phyloP scores from a whole-genome alignment of 2,329 filamentous ascomycete genomes.

The Pyricularia sp. region DNA sequence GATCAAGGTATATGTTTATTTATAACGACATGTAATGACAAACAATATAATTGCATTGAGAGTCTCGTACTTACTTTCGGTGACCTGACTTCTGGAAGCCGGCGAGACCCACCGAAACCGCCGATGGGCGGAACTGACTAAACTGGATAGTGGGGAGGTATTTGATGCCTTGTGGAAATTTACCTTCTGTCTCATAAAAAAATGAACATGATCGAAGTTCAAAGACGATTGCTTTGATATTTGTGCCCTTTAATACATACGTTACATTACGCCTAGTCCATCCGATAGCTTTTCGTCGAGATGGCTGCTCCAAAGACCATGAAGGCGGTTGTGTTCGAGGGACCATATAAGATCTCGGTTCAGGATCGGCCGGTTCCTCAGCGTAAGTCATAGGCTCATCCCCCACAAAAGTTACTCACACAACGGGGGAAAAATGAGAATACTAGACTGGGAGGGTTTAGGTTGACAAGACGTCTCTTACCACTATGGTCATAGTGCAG shows the following conservation, averaged over 20 bases:
- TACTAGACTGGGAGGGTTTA: not conserved
- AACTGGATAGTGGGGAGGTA: not conserved
- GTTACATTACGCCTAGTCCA: not conserved
- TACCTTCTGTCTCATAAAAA: not conserved
- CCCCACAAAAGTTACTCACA: not conserved
- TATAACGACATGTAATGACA: not conserved
- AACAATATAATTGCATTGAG: not conserved
- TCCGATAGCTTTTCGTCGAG: not conserved
- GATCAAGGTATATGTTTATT: not conserved
- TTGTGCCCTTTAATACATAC: not conserved
- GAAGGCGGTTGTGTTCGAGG: slow-evolving; percentile 85
- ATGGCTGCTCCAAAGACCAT: slow-evolving; percentile 47
- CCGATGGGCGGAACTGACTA: not conserved
- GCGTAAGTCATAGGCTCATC: slow-evolving; percentile 23
- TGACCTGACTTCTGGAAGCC: not conserved
- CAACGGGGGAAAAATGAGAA: not conserved
- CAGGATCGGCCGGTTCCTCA: slow-evolving; percentile 73
- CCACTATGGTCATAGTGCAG: slow-evolving; percentile 37
- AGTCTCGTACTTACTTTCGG: not conserved
- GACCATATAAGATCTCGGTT: slow-evolving; percentile 62
- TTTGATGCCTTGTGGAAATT: not conserved
- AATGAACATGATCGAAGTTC: not conserved
- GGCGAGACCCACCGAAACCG: not conserved
- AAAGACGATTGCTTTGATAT: not conserved
- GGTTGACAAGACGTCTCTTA: not conserved